Percentiles rank a stretch among this genome's conserved stretches.
Evolutionary conservation across 805 yeast genomes (phyloP).

Genomic region (Hanseniaspora guilliermondii): DNA sequence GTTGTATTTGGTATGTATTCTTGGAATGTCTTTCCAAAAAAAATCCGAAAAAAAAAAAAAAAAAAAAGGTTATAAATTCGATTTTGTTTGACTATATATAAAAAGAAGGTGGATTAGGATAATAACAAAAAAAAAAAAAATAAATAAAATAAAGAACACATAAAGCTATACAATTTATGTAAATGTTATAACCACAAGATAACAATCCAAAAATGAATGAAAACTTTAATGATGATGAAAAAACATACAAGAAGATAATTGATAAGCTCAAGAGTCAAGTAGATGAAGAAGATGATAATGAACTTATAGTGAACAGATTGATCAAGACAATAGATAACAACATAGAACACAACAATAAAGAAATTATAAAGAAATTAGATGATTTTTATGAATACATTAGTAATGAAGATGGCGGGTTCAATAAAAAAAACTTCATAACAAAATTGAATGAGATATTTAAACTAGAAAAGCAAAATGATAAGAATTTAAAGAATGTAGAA

Average conservation of each 20-base stretch:
- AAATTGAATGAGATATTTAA: background rate
- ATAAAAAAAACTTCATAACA: background rate
- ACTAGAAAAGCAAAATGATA: slow-evolving; percentile 1
- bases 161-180: too few relatives aligned
- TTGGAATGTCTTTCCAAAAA: background rate
- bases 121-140: background rate
- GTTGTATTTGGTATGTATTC: background rate
- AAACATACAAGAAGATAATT: background rate
- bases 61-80: too few relatives aligned
- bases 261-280: background rate
- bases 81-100: background rate
- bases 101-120: background rate
- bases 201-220: too few relatives aligned
- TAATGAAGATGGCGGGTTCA: background rate
- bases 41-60: too few relatives aligned
- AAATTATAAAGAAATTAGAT: background rate
- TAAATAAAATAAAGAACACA: background rate
- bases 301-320: background rate
- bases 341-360: background rate
- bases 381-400: background rate
- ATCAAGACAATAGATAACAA: slow-evolving; percentile 1
- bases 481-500: background rate
- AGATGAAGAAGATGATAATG: background rate
- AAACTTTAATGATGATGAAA: background rate
- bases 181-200: too few relatives aligned